Percentiles rank a stretch among this genome's conserved stretches.
Evolutionary conservation across 164 flowering plant species (phyloP).

Genomic region (Vitis rupestris): DNA sequence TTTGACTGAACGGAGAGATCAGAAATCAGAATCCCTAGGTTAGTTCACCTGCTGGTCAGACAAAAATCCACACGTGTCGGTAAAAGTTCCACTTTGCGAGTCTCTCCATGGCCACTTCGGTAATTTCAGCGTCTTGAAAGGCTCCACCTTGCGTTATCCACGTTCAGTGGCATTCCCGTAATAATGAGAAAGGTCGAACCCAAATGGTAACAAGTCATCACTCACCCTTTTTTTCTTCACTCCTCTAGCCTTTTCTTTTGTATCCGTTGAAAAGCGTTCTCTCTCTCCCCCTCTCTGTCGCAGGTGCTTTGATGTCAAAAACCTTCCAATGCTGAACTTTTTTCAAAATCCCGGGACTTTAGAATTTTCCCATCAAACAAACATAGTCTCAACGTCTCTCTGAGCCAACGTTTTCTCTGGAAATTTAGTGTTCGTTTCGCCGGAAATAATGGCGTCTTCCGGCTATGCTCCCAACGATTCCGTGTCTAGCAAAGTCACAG

Average conservation of each 20-base stretch:
- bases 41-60: too few relatives aligned
- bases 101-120: background rate
- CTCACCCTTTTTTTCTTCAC: background rate
- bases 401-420: too few relatives aligned
- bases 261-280: conserved; percentile 16
- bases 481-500: conserved; percentile 15
- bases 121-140: background rate
- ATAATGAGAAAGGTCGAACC: conserved; percentile 4
- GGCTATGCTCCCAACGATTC: conserved; percentile 14
- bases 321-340: background rate
- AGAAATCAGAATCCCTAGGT: too few relatives aligned
- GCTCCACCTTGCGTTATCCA: background rate
- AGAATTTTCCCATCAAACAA: conserved; percentile 6
- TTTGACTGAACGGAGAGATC: too few relatives aligned
- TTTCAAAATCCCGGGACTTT: background rate
- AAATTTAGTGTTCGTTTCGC: conserved; percentile 7
- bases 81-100: too few relatives aligned
- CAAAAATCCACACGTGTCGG: too few relatives aligned
- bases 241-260: conserved; percentile 4
- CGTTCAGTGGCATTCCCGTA: conserved; percentile 19
- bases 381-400: conserved; percentile 7
- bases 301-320: background rate
- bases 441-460: conserved; percentile 36
- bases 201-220: background rate
- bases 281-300: conserved; percentile 1